Evolutionary conservation across 768 basidiomycete genomes (phyloP).

Genomic region (Pisolithus sp.): DNA sequence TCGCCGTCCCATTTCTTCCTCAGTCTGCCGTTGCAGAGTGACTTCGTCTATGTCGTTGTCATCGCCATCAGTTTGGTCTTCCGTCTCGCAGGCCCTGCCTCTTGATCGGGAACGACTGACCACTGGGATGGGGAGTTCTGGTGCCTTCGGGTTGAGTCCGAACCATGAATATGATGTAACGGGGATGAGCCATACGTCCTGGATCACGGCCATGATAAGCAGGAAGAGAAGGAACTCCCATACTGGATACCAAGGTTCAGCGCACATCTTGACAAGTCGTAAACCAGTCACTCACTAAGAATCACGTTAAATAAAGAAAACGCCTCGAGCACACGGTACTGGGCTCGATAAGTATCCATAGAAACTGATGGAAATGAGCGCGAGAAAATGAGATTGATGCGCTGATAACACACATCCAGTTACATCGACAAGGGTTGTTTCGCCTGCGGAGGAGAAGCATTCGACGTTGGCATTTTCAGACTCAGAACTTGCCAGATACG

Average conservation of each 20-base stretch:
- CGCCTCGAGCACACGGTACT: conserved; percentile 75
- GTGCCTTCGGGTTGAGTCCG: conserved; percentile 31
- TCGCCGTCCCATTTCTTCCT: no score
- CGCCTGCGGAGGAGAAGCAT: conserved; percentile 57
- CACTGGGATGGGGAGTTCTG: conserved; percentile 39
- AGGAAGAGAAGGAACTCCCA: conserved; percentile 43
- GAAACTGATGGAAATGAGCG: conserved; percentile 45
- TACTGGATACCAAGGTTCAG: conserved; percentile 31
- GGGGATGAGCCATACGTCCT: conserved; percentile 60
- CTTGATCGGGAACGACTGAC: conserved; percentile 29
- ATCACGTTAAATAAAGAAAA: conserved; percentile 75
- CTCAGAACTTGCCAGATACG: conserved; percentile 66
- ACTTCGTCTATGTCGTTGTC: no score
- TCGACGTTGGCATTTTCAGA: conserved; percentile 77
- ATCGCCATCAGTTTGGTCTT: no score
- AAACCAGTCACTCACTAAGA: conserved; percentile 43
- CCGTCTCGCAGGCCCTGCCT: conserved; percentile 30
- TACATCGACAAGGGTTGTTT: conserved; percentile 48
- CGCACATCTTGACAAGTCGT: not conserved
- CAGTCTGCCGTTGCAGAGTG: no score
- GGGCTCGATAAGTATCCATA: conserved; percentile 83
- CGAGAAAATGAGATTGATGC: conserved; percentile 1
- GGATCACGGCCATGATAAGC: conserved; percentile 37
- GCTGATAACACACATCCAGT: conserved; percentile 55
- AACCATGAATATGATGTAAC: conserved; percentile 74